A percentile compares a stretch with the other conserved stretches of the same genome.
These are phyloP conservation scores for Colletotrichum musicola DNA, from an alignment of 2,329 filamentous ascomycete genomes.

Conservation along the genomic window DNA sequence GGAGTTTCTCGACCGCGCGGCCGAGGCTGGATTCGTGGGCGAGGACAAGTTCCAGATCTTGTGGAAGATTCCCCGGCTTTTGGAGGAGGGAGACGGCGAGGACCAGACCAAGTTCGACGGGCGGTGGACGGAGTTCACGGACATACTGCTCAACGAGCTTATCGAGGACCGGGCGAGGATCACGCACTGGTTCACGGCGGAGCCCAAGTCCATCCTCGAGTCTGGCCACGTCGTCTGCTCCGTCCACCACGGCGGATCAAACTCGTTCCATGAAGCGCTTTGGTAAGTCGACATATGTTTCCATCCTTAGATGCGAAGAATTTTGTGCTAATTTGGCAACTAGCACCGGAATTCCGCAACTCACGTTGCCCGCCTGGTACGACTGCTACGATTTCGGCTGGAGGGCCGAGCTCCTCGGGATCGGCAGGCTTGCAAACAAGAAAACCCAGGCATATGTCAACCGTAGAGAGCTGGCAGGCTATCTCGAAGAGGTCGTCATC, in stretches of 20 bases:
- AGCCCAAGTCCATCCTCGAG: slow-evolving; percentile 53
- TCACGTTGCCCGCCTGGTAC: slow-evolving; percentile 18
- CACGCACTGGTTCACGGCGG: slow-evolving; percentile 54
- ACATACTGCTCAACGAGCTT: slow-evolving; percentile 44
- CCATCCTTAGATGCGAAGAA: not conserved
- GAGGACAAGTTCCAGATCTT: slow-evolving; percentile 47
- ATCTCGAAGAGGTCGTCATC: not conserved
- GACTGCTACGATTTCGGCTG: slow-evolving; percentile 35
- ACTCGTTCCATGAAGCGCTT: slow-evolving; percentile 55
- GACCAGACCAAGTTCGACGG: not conserved
- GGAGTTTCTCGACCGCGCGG: slow-evolving; percentile 18
- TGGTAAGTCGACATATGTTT: slow-evolving; percentile 41
- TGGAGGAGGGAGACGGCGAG: not conserved
- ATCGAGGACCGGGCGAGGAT: slow-evolving; percentile 51
- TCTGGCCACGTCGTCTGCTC: slow-evolving; percentile 54
- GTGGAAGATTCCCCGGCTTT: slow-evolving; percentile 52
- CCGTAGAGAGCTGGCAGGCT: not conserved
- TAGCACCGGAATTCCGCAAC: slow-evolving; percentile 29
- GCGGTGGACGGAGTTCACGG: slow-evolving; percentile 35
- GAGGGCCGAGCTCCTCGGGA: slow-evolving; percentile 27
- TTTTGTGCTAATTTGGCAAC: not conserved
- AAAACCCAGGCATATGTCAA: not conserved
- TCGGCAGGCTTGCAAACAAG: slow-evolving; percentile 40
- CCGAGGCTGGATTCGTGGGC: slow-evolving; percentile 17
- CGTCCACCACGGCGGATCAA: slow-evolving; percentile 62